Base-by-base conservation (phyloP, 1,284 basidiomycete species). In the Amylostereum areolatum region DNA sequence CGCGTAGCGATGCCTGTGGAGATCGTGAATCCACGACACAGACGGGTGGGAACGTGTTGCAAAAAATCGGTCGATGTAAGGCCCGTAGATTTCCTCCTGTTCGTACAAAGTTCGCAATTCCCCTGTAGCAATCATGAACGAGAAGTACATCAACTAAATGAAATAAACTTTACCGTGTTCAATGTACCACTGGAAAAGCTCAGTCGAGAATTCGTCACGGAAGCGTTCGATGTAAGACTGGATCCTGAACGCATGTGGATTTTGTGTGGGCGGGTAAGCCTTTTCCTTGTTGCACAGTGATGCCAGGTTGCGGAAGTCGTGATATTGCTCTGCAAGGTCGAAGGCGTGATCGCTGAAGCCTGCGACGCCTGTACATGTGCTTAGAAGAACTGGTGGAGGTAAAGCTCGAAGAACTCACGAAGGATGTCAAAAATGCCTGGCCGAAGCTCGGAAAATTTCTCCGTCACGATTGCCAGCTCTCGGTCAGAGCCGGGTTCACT, bases 1-100 rank as follows among this genome's bases (percentile, higher is more conserved):
- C 6, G 74, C 78, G 62, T 83, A 91, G 35, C 81, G 74, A 24
- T 73, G 73, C 52, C 86, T 83, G 1, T 82, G 83, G 40, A 98
- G 68, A 65, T 97, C 85, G 64, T 98, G 89, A 40, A 98, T 74
- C 97, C 96, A 99, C 0, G 89, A 87, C 43, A 94, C 77, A 12
- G 80, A 69, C 10, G 82, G 74, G 59, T 86, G 76, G 1, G 77
- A 77, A 48, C 81, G 71, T 44, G 78, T 68, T 3, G 71, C 68
- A 61, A 98, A 89, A 68, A 89, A 95, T 35, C 73, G 73, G 56
- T 89, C 86, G 52, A 98, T 72, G 45, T 91, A 81, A 0, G 65
- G 65, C 28, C 70, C 68, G 54, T 88, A 81, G 11, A 72, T 68
- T 37, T 80, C 74, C 50, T 86, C 82, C 58, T 89, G 87, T 7